Evolutionary conservation across 2,329 filamentous ascomycete species (phyloP).

Genomic region (Acephala macrosclerotiorum): DNA sequence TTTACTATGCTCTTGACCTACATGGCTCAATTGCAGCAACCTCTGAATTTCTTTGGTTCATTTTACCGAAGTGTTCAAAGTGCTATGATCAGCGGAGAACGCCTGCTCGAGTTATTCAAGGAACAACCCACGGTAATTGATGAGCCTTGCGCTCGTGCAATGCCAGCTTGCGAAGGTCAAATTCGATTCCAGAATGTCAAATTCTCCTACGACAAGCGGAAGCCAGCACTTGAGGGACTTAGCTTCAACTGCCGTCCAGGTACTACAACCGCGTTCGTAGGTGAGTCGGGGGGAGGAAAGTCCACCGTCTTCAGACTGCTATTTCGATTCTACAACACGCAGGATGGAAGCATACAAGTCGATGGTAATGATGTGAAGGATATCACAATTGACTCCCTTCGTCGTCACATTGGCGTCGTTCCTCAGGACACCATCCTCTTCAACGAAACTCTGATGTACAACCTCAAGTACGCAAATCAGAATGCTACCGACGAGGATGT

Average conservation of each 20-base stretch:
- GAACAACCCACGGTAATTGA: conserved; percentile 93
- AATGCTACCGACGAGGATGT: conserved; percentile 82
- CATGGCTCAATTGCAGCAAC: conserved; percentile 80
- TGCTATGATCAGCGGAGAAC: conserved; percentile 96
- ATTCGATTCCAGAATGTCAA: conserved; percentile 88
- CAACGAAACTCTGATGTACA: conserved; percentile 95
- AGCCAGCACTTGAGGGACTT: conserved; percentile 83
- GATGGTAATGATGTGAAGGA: conserved; percentile 86
- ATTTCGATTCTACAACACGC: conserved; percentile 94
- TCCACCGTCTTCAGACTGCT: conserved; percentile 95
- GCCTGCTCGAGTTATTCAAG: conserved; percentile 94
- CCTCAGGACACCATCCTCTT: conserved; percentile 96
- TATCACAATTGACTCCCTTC: conserved; percentile 91
- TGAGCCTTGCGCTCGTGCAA: conserved; percentile 65
- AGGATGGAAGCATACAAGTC: conserved; percentile 80
- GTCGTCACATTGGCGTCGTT: conserved; percentile 91
- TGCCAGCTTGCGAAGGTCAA: conserved; percentile 77
- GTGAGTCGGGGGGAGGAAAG: conserved; percentile 96
- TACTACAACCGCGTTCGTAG: conserved; percentile 94
- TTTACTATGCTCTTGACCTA: conserved; percentile 80
- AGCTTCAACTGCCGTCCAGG: conserved; percentile 87
- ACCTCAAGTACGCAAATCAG: conserved; percentile 88
- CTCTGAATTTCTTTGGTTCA: conserved; percentile 88
- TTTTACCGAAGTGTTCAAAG: conserved; percentile 97
- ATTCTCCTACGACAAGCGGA: conserved; percentile 89